A percentile compares a stretch with the other conserved stretches of the same genome.
Evolutionary conservation across 2,329 filamentous ascomycete species (phyloP).

Genomic region (Emericellopsis cladophorae): DNA sequence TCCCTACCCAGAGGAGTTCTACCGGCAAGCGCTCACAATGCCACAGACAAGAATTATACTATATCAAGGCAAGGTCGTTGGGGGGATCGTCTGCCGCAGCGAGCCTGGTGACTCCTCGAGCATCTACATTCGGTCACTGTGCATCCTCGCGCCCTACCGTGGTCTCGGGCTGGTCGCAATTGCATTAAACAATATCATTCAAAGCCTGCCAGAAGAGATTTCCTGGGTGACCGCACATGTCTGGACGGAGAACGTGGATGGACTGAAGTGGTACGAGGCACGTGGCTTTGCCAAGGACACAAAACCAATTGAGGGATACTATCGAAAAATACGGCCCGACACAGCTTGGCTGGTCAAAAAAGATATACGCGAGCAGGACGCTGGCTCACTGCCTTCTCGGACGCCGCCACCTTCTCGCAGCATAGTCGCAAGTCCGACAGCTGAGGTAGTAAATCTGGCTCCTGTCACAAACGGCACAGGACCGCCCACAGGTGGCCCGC

Average conservation of each 20-base stretch:
- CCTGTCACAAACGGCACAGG: slow-evolving; percentile 4
- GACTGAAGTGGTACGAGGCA: slow-evolving; percentile 46
- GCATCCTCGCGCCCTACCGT: slow-evolving; percentile 50
- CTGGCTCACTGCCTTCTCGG: too few species aligned
- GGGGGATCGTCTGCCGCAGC: slow-evolving; percentile 49
- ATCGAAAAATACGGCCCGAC: slow-evolving; percentile 46
- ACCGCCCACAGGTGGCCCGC: slow-evolving; percentile 5
- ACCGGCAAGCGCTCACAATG: slow-evolving; percentile 20
- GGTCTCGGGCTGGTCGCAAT: slow-evolving; percentile 44
- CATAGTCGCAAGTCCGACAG: slow-evolving; percentile 11
- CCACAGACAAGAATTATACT: slow-evolving; percentile 8
- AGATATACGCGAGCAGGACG: slow-evolving; percentile 6
- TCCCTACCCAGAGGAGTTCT: slow-evolving; percentile 52
- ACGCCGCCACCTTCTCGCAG: too few species aligned
- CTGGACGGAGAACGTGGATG: slow-evolving; percentile 55
- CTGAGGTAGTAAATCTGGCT: slow-evolving; percentile 18
- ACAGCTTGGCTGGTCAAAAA: slow-evolving; percentile 48
- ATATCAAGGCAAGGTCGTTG: slow-evolving; percentile 36
- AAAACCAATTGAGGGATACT: slow-evolving; percentile 42
- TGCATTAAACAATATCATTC: slow-evolving; percentile 39
- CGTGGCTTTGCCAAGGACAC: slow-evolving; percentile 41
- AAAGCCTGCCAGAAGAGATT: slow-evolving; percentile 20
- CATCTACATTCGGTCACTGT: slow-evolving; percentile 53
- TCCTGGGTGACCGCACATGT: slow-evolving; percentile 48
- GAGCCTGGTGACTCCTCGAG: slow-evolving; percentile 23